Evolutionary conservation across 192 early-diverging fungal genomes (phyloP), one percentile per base, ranked within the genome.

Genomic region (Pilobolus umbonatus): DNA sequence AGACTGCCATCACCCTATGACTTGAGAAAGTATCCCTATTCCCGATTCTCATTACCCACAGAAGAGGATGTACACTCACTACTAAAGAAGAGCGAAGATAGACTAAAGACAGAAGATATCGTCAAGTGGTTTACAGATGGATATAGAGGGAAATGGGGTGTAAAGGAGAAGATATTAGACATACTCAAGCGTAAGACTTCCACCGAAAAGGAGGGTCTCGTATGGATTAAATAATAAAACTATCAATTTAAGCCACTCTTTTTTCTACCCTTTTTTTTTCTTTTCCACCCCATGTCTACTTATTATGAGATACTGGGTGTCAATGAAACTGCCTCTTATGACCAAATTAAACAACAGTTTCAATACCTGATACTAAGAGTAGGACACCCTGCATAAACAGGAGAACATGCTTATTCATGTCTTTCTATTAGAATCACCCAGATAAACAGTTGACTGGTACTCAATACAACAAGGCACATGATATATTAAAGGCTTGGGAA

Each of bases 111-210:
- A 5, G 44, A 65, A 5, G 57, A 69, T 3, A 70, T 88, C 9
- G 46, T 84, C 0, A 64, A 72, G 29, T 88, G 81, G 62, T 88
- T 85, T 65, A 73, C 75, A 24, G 75, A 73, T 55, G 71, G 81
- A 62, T 71, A 67, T 36, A 69, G 48, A 22, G 54, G 67, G 21
- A 91, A 91, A 75, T 78, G 84, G 32, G 89, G 89, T 38, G 79
- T 86, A 6, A 58, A 55, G 11, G 75, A 85, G 58, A 88, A 88
- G 61, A 77, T 88, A 14, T 25, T 65, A 30, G 84, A 81, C 57
- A 68, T 87, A 22, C 65, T 87, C 40, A 67, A 74, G 30, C 71
- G 82, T 39, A 84, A 83, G 51, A 68, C 68, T 19, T 17, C 25
- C n/a, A 17, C 38, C 12, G 50, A 36, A 21, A 28, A 22, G 3